A percentile compares a stretch with the other conserved stretches of the same genome.
These are phyloP conservation scores for Cubamyces lactineus DNA, from an alignment of 768 basidiomycete genomes.

Conservation along the genomic window DNA sequence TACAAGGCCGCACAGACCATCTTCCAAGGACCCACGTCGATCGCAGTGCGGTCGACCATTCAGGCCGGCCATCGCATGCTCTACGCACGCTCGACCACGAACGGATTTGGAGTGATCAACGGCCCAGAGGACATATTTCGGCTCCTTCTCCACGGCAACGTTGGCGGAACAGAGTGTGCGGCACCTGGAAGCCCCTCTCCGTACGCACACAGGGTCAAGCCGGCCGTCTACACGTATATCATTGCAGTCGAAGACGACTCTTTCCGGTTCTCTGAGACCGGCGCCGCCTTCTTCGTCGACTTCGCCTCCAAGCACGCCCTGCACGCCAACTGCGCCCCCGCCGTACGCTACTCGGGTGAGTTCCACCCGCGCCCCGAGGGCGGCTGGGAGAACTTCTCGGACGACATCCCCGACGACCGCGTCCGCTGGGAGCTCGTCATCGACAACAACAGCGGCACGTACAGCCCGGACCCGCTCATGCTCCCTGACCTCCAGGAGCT, in stretches of 20 bases:
- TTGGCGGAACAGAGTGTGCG: constrained; percentile 5
- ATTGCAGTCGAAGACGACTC: constrained; percentile 76
- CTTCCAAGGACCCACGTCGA: constrained; percentile 61
- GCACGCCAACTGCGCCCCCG: constrained; percentile 70
- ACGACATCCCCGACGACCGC: constrained; percentile 53
- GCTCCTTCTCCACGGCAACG: constrained; percentile 51
- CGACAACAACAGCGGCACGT: constrained; percentile 87
- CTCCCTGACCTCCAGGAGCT: constrained; percentile 63
- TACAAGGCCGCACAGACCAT: constrained; percentile 76
- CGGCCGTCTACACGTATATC: constrained; percentile 85
- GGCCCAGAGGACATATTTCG: constrained; percentile 48
- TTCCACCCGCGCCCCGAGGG: constrained; percentile 75
- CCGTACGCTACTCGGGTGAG: constrained; percentile 76
- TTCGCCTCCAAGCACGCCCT: constrained; percentile 87
- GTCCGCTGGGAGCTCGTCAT: constrained; percentile 82
- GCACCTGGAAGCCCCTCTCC: constrained; percentile 19
- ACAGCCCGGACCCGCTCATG: constrained; percentile 68
- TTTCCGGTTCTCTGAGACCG: constrained; percentile 84
- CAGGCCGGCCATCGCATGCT: constrained; percentile 75
- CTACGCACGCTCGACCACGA: constrained; percentile 67
- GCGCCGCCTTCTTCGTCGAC: constrained; percentile 85
- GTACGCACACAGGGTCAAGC: constrained; percentile 61
- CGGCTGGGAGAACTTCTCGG: constrained; percentile 68
- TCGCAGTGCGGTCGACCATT: constrained; percentile 69
- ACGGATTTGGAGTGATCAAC: constrained; percentile 64